Conservation (phyloP, 305 asterid species). For the Rubia tinctorum region DNA sequence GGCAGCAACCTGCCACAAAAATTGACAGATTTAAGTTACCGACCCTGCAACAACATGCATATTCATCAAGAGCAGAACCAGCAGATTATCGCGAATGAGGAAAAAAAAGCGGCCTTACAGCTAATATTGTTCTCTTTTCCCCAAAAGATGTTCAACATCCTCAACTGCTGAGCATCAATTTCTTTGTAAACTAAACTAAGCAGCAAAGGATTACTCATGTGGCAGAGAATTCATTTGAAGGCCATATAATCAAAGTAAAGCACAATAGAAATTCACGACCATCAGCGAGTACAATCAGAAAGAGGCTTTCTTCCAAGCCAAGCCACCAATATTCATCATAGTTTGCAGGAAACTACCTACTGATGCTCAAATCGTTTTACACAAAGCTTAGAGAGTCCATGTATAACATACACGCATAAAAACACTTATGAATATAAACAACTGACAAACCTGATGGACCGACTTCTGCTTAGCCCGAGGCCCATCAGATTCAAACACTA, state of each 20-base stretch:
- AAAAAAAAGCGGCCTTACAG: not conserved
- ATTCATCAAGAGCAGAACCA: not conserved
- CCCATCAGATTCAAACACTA: not conserved
- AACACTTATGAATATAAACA: conserved; percentile 7
- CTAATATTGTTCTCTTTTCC: not conserved
- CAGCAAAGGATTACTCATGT: not conserved
- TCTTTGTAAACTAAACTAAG: not conserved
- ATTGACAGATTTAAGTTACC: not conserved
- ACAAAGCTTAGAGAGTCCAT: not conserved
- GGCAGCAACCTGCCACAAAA: conserved; percentile 52
- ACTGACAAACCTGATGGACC: conserved; percentile 46
- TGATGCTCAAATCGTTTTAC: not conserved
- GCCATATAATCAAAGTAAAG: not conserved
- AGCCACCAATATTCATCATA: not conserved
- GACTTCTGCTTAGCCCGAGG: conserved; percentile 44
- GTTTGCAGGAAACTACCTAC: not conserved
- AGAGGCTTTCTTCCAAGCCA: not conserved
- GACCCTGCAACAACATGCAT: not conserved
- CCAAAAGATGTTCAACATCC: no score
- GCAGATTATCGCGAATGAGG: not conserved
- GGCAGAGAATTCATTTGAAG: not conserved
- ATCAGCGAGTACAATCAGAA: not conserved
- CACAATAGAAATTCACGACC: not conserved
- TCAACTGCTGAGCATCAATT: not conserved
- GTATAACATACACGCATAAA: not conserved